These are phyloP conservation scores for Lasiodiplodia citricola DNA, from an alignment of 2,329 filamentous ascomycete species.

Conservation along the genomic window DNA sequence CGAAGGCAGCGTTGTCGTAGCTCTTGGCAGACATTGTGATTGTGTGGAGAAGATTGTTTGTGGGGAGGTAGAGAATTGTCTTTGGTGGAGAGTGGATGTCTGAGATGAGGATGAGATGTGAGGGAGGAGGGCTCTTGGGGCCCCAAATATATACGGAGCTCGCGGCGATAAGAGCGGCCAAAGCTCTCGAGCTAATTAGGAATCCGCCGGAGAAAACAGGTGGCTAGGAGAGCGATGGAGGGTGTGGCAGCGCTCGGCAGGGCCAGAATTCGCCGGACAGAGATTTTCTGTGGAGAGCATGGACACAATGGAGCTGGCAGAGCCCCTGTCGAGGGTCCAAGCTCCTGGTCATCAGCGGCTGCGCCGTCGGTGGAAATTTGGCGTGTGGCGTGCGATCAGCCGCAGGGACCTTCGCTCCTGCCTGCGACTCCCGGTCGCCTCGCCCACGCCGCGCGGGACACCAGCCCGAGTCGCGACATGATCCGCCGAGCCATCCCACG, in stretches of 20 bases:
- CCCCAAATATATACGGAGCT: conserved; percentile 21
- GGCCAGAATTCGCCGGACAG: conserved; percentile 24
- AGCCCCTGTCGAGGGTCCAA: conserved; percentile 18
- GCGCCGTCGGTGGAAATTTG: conserved; percentile 14
- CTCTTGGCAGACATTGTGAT: conserved; percentile 27
- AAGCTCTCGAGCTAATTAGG: conserved; percentile 8
- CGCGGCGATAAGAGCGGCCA: conserved; percentile 21
- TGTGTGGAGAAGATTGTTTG: not conserved
- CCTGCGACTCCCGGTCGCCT: not conserved
- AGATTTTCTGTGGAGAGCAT: conserved; percentile 27
- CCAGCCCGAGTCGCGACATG: not conserved
- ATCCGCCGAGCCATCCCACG: conserved; percentile 10
- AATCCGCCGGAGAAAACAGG: not conserved
- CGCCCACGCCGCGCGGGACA: conserved; percentile 9
- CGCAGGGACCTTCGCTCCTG: not conserved
- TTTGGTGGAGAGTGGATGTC: conserved; percentile 75
- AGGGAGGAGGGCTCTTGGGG: not conserved
- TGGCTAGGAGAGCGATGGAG: not conserved
- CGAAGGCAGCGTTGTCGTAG: conserved; percentile 31
- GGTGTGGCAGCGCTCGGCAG: conserved; percentile 1
- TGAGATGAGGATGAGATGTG: conserved; percentile 79
- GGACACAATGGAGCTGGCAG: not conserved
- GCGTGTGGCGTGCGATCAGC: conserved; percentile 9
- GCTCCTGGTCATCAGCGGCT: conserved; percentile 21
- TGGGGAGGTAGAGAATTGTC: conserved; percentile 38